phyloP scores from a whole-genome alignment of 495 filamentous ascomycete species.

The Trichoderma virens region DNA sequence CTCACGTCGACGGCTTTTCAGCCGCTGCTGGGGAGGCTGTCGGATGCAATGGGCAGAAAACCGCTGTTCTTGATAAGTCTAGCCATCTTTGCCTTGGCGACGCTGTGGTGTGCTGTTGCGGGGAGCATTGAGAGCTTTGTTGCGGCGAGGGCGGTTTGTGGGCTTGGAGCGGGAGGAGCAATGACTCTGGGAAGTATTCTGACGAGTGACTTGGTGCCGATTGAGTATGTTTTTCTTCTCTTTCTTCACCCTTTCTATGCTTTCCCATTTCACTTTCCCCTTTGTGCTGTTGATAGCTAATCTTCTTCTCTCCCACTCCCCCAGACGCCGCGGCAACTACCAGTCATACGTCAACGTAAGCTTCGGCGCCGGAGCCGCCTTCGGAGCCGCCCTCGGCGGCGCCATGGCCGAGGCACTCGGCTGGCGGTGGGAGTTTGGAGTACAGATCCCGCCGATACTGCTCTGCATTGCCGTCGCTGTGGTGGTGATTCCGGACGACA shows the following conservation, averaged over 20 bases:
- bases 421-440: slow-evolving; percentile 60
- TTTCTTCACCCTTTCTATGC: background rate
- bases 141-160: slow-evolving; percentile 62
- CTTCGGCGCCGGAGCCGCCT: slow-evolving; percentile 51
- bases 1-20: slow-evolving; percentile 70
- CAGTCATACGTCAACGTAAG: slow-evolving; percentile 71
- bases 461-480: slow-evolving; percentile 49
- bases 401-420: slow-evolving; percentile 65
- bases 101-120: slow-evolving; percentile 65
- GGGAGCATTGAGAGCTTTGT: slow-evolving; percentile 67
- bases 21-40: slow-evolving; percentile 63
- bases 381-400: slow-evolving; percentile 67
- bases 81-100: slow-evolving; percentile 55
- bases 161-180: slow-evolving; percentile 66
- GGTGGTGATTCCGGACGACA: slow-evolving; percentile 49
- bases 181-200: slow-evolving; percentile 67
- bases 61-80: slow-evolving; percentile 58
- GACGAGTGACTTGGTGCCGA: slow-evolving; percentile 64
- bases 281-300: too few species aligned
- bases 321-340: slow-evolving; percentile 54
- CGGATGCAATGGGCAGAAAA: slow-evolving; percentile 66
- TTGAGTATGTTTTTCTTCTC: slow-evolving; percentile 45
- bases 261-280: too few species aligned
- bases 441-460: slow-evolving; percentile 60
- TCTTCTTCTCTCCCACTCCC: background rate